Percentiles rank a stretch among this genome's conserved stretches.
These are phyloP conservation scores for Silybum marianum DNA, from an alignment of 129 eudicot species.

Conservation along the genomic window DNA sequence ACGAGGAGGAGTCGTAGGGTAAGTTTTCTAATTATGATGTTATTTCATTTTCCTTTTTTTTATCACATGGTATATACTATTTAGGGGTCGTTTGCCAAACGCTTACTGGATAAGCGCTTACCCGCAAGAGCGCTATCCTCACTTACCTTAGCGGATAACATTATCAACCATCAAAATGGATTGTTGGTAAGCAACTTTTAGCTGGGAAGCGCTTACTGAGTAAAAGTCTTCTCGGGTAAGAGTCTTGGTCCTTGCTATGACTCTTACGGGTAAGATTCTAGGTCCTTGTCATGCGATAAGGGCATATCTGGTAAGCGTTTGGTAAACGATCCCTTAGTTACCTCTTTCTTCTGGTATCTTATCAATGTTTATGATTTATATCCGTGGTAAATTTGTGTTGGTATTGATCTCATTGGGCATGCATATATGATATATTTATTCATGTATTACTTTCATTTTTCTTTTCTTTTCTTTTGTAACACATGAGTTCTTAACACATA, in stretches of 20 bases:
- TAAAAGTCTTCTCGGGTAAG: no score
- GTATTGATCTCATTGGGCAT: not conserved
- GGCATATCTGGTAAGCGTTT: no score
- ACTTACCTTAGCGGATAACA: no score
- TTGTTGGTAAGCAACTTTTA: no score
- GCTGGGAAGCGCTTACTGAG: no score
- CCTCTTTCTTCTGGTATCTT: not conserved
- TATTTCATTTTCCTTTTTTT: not conserved
- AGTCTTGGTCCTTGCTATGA: no score
- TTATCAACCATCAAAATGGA: no score
- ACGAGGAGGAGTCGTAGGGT: not conserved
- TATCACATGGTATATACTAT: not conserved
- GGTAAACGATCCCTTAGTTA: not conserved
- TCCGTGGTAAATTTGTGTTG: not conserved
- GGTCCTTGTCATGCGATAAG: no score
- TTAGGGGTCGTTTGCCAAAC: not conserved
- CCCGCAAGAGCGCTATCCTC: no score
- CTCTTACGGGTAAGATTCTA: no score
- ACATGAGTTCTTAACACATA: not conserved
- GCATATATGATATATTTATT: not conserved
- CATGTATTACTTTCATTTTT: not conserved
- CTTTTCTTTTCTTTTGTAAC: not conserved
- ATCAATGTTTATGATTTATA: not conserved
- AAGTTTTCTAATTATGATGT: not conserved
- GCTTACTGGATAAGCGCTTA: no score